Conservation (phyloP, 768 basidiomycete species). For the Kwoniella botswanensis region DNA sequence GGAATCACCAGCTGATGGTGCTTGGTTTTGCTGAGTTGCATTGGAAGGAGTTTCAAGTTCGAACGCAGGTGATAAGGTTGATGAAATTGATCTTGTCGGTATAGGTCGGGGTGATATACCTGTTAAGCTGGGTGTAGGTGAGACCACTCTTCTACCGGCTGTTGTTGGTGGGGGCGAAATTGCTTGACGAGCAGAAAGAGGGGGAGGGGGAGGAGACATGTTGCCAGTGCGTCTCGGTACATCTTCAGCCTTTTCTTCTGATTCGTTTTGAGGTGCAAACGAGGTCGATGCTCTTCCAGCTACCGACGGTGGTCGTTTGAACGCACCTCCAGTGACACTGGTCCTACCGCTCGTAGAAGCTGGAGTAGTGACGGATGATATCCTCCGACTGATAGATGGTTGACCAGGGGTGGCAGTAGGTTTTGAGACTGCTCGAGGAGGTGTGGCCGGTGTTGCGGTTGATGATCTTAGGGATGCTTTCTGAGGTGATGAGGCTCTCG, state of each 20-base stretch:
- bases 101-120: slow-evolving; percentile 8
- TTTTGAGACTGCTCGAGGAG: slow-evolving; percentile 58
- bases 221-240: background rate
- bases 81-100: slow-evolving; percentile 23
- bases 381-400: slow-evolving; percentile 1
- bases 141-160: slow-evolving; percentile 7
- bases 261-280: slow-evolving; percentile 4
- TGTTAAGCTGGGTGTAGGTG: slow-evolving; percentile 13
- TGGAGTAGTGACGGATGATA: slow-evolving; percentile 33
- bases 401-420: slow-evolving; percentile 44
- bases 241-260: background rate
- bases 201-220: slow-evolving; percentile 14
- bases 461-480: slow-evolving; percentile 12
- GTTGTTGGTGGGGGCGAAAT: slow-evolving; percentile 7
- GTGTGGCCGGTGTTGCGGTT: slow-evolving; percentile 28
- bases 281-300: slow-evolving; percentile 25
- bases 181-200: slow-evolving; percentile 10
- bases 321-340: slow-evolving; percentile 16
- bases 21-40: background rate
- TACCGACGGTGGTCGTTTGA: slow-evolving; percentile 39
- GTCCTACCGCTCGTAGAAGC: slow-evolving; percentile 13
- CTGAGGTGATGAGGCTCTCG: slow-evolving; percentile 27
- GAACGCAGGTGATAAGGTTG: slow-evolving; percentile 18
- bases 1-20: slow-evolving; percentile 19
- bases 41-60: slow-evolving; percentile 5